Evolutionary conservation across 2,329 filamentous ascomycete species (phyloP).

Genomic region (Calonectria crousiana): DNA sequence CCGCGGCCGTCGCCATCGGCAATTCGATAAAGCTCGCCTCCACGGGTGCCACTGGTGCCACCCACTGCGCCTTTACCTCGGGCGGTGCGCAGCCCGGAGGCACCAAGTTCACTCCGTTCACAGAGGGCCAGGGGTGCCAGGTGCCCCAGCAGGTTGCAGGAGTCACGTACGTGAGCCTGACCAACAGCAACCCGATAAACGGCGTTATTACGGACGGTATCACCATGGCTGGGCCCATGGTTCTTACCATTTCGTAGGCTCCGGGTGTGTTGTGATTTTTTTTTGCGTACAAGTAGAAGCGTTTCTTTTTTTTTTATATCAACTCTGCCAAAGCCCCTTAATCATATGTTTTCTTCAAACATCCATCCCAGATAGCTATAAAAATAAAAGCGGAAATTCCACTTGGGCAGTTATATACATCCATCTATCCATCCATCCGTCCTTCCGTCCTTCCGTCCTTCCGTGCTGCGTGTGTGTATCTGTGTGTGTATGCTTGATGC

Average conservation of each 20-base stretch:
- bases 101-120: conserved; percentile 70
- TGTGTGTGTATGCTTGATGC: background rate
- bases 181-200: conserved; percentile 62
- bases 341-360: background rate
- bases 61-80: conserved; percentile 76
- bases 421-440: background rate
- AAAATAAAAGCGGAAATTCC: background rate
- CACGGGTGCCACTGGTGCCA: conserved; percentile 62
- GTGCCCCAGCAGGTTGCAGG: conserved; percentile 73
- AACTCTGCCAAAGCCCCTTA: background rate
- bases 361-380: background rate
- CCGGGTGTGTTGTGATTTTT: background rate
- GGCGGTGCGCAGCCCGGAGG: conserved; percentile 67
- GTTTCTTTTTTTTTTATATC: background rate
- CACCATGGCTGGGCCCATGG: conserved; percentile 74
- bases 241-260: conserved; percentile 64
- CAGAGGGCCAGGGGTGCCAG: conserved; percentile 64
- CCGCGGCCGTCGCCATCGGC: conserved; percentile 51
- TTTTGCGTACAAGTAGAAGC: background rate
- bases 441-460: too few relatives aligned
- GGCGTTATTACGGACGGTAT: conserved; percentile 71
- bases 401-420: background rate
- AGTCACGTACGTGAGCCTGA: conserved; percentile 76
- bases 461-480: background rate
- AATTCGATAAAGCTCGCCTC: conserved; percentile 57